Percentiles rank a stretch among this genome's conserved stretches.
phyloP scores from a whole-genome alignment of 2,329 filamentous ascomycete species.

The Rosellinia necatrix region DNA sequence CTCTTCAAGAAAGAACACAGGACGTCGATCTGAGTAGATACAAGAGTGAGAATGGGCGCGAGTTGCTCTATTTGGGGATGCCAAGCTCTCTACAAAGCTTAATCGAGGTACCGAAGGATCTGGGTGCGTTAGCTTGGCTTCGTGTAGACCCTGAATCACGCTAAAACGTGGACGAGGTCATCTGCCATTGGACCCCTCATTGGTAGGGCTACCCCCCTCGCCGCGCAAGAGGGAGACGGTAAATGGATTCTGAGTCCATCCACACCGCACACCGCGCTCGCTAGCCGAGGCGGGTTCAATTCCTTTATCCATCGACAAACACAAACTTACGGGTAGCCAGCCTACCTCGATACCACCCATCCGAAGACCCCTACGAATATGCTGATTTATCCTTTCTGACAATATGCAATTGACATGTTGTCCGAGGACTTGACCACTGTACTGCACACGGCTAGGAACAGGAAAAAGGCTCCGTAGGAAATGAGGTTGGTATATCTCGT shows the following conservation, averaged over 20 bases:
- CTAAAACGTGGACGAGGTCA: slow-evolving; percentile 9
- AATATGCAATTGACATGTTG: too few relatives aligned
- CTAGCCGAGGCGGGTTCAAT: slow-evolving; percentile 1
- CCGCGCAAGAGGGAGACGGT: too few relatives aligned
- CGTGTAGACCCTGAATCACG: not conserved
- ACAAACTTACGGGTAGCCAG: too few relatives aligned
- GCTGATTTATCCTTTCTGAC: too few relatives aligned
- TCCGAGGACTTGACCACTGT: too few relatives aligned
- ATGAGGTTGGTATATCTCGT: too few relatives aligned
- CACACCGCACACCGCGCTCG: not conserved
- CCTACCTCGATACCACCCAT: too few relatives aligned
- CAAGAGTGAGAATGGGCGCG: not conserved
- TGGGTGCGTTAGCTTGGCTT: slow-evolving; percentile 9
- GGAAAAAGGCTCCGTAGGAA: too few relatives aligned
- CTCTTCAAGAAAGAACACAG: not conserved
- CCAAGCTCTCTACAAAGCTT: slow-evolving; percentile 18
- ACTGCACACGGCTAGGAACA: too few relatives aligned
- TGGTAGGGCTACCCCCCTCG: not conserved
- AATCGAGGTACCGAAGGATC: slow-evolving; percentile 4
- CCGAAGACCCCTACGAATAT: too few relatives aligned
- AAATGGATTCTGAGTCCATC: too few relatives aligned
- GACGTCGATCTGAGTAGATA: not conserved
- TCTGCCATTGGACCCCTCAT: not conserved
- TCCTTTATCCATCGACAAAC: too few relatives aligned
- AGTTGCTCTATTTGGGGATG: slow-evolving; percentile 18